Evolutionary conservation across 179 eudicot species (phyloP), one percentile per base, ranked within the genome.

Genomic region (Beta macrorhiza): DNA sequence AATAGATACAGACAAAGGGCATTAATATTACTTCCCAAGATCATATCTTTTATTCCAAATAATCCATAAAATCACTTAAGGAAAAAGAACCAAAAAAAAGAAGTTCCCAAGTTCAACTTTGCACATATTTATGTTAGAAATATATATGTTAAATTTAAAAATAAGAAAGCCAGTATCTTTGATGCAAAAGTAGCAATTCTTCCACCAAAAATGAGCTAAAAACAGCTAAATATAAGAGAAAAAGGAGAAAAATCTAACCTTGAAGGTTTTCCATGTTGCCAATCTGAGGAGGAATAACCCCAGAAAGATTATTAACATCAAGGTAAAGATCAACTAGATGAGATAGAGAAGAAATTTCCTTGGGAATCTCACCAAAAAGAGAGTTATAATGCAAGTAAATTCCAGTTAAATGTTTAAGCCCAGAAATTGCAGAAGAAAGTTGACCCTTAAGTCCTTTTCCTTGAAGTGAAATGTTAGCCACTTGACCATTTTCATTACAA

Each of bases 311-410:
- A 67, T 91, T 91, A 78, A 91, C 90, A 87, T 91, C 83, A 52
- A 91, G 88, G 77, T 91, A 91, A 79, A 91, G 88, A 87, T 91
- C 95, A 75, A 76, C 84, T 49, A 91, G 82, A 42, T 80, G 32
- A 19, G 84, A 45, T 19, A 91, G 79, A n/a, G 67, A 32, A 69
- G 83, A 76, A 82, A 91, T 61, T 73, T 90, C 89, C 44, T 47
- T 62, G 55, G 95, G 93, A 82, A 91, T 87, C 20, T 72, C 82
- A 56, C 95, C 95, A 85, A 11, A 12, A 61, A 91, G 83, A 19
- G 89, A 85, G 83, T 91, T 91, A 78, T 89, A 91, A 86, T 91
- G 95, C 80, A 91, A 82, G 83, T 91, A 91, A 12, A 91, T 56
- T 2, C 90, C 95, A 78, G 86, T 91, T 78, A 91, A 86, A 59